Evolutionary conservation across 192 early-diverging fungal genomes (phyloP), one percentile per base, ranked within the genome.

Genomic region (Glomus cerebriforme): DNA sequence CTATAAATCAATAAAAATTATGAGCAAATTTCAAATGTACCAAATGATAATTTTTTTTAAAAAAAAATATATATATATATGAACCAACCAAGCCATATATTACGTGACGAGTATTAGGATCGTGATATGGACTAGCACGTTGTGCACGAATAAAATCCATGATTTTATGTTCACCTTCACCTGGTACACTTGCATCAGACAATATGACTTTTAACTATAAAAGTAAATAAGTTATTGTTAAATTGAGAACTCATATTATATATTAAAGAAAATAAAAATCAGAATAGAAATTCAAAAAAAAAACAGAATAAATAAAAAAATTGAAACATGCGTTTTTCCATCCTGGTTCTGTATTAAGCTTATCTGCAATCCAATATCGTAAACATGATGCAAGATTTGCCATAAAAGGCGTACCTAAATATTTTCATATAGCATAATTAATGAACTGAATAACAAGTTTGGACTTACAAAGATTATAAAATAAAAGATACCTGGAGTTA

Each of bases 141-240:
- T 94, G 92, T 7, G 88, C 84, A 15, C 98, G 92, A 70, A 99
- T 92, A 80, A 92, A 99, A 78, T 97, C 94, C 98, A 98, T 99
- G 81, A 99, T 96, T 87, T 98, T 99, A 85, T 99, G 98, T 84
- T 99, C 98, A 58, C 98, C 98, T 86, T 99, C 98, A 68, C 98
- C 98, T 6, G 98, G 96, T 0, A 98, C 96, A 32, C 93, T 95
- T 74, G 96, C 96, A 66, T 98, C 98, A 0, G 95, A 96, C 10
- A 99, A 82, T 72, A 99, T 89, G 15, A 98, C 93, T 75, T 96
- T 95, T 54, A 96, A 82, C 73, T 85, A 79, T 43, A 65, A 12
- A 59, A 35, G 8, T 72, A 27, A 27, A 72, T 39, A n/a, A 17
- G 27, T 58, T 35, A 39, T 26, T 13, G 32, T 73, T 81, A 65